Percentiles rank a stretch among this genome's conserved stretches.
Conservation (phyloP, 2,329 filamentous ascomycete genomes). For the Pseudocercospora cruenta region DNA sequence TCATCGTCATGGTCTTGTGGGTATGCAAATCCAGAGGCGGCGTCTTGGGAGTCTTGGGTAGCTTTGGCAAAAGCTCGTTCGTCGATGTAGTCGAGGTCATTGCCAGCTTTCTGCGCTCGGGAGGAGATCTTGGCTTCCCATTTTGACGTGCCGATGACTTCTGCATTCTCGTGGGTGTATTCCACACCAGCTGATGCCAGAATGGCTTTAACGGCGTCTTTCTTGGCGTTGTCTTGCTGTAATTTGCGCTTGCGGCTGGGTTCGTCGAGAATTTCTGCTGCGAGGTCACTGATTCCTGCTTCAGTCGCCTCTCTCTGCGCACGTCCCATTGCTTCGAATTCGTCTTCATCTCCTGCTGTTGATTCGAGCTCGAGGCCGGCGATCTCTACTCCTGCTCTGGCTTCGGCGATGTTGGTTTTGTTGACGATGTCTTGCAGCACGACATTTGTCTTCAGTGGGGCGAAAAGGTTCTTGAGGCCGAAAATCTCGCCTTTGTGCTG, state of each 20-base stretch:
- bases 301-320: conserved; percentile 56
- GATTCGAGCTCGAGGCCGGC: conserved; percentile 77
- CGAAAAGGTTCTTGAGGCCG: conserved; percentile 83
- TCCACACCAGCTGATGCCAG: conserved; percentile 84
- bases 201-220: conserved; percentile 85
- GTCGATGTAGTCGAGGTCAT: conserved; percentile 55
- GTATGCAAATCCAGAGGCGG: neutral
- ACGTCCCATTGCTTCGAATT: conserved; percentile 40
- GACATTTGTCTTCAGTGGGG: conserved; percentile 76
- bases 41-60: conserved; percentile 53
- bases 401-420: conserved; percentile 96
- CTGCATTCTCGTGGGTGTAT: conserved; percentile 95
- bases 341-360: conserved; percentile 56
- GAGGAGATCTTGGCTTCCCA: conserved; percentile 85
- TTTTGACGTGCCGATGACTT: conserved; percentile 89
- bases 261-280: conserved; percentile 58
- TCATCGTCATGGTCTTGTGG: conserved; percentile 32
- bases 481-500: conserved; percentile 92
- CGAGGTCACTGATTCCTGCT: conserved; percentile 73
- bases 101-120: conserved; percentile 67
- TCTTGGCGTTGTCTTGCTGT: conserved; percentile 44
- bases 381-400: conserved; percentile 79
- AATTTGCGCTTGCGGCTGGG: conserved; percentile 40
- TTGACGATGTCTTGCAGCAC: conserved; percentile 94
- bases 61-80: conserved; percentile 41